A percentile compares a stretch with the other conserved stretches of the same genome.
Evolutionary conservation across 1,284 basidiomycete species (phyloP).

Genomic region (Omphalotus olearius): DNA sequence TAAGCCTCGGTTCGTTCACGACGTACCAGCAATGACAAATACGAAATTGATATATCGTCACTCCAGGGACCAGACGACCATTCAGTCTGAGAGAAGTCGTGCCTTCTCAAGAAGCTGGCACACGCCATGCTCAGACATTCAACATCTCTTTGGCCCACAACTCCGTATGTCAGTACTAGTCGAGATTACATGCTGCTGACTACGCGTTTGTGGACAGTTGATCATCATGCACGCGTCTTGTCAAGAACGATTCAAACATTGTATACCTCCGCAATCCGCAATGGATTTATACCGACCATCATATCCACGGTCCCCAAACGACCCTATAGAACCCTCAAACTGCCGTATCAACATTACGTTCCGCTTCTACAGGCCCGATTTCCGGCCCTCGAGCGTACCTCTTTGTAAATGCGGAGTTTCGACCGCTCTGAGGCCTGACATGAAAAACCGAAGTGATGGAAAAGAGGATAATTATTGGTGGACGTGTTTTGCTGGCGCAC

Average conservation of each 20-base stretch:
- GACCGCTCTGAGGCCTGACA: conserved; percentile 72
- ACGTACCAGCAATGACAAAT: too few species aligned
- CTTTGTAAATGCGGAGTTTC: conserved; percentile 80
- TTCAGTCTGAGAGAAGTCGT: conserved; percentile 79
- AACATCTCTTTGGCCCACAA: conserved; percentile 85
- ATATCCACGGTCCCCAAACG: conserved; percentile 40
- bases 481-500: conserved; percentile 79
- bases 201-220: conserved; percentile 39
- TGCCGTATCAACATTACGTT: conserved; percentile 89
- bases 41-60: conserved; percentile 6
- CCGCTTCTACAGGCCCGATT: conserved; percentile 85
- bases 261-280: conserved; percentile 70
- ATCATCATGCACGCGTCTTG: conserved; percentile 91
- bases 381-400: conserved; percentile 63
- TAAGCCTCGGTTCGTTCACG: conserved; percentile 76
- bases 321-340: conserved; percentile 47
- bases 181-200: conserved; percentile 16
- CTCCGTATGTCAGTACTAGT: conserved; percentile 43
- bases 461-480: conserved; percentile 70
- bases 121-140: conserved; percentile 68
- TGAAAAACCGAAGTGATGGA: conserved; percentile 40
- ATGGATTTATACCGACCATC: conserved; percentile 75
- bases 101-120: conserved; percentile 50
- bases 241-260: conserved; percentile 88
- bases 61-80: conserved; percentile 61